Evolutionary conservation across 768 basidiomycete species (phyloP).

Genomic region (Hygrophorus pudorinus): DNA sequence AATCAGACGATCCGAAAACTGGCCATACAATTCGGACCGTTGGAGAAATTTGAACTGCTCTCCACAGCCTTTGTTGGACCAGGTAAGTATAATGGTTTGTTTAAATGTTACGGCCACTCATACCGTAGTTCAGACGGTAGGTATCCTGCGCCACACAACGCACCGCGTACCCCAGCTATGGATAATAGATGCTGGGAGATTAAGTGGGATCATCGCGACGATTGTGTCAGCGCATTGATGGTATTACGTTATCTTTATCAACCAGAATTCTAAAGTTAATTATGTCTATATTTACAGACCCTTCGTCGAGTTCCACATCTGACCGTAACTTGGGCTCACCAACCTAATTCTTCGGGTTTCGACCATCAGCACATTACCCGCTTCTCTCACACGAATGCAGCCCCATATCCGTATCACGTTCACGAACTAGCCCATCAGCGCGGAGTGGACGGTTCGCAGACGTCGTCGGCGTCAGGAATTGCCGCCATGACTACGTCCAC

Average conservation of each 20-base stretch:
- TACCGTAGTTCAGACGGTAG: neutral
- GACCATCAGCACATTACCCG: constrained; percentile 9
- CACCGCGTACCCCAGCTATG: constrained; percentile 46
- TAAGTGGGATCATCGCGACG: constrained; percentile 71
- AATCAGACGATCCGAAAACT: constrained; percentile 43
- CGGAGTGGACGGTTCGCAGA: neutral
- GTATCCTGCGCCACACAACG: constrained; percentile 47
- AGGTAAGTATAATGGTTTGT: neutral
- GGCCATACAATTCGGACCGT: constrained; percentile 47
- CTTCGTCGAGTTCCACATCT: constrained; percentile 62
- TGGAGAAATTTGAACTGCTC: constrained; percentile 44
- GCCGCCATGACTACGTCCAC: neutral
- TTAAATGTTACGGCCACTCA: neutral
- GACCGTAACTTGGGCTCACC: constrained; percentile 75
- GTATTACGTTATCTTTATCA: constrained; percentile 21
- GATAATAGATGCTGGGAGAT: constrained; percentile 59
- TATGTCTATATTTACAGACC: constrained; percentile 33
- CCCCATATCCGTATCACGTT: constrained; percentile 22
- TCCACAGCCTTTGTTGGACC: constrained; percentile 3
- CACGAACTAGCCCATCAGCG: constrained; percentile 11
- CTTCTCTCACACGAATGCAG: constrained; percentile 8
- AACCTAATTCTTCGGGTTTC: constrained; percentile 23
- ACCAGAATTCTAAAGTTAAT: neutral
- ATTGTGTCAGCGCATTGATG: constrained; percentile 64
- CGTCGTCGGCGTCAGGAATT: neutral